Conservation (phyloP, 225 moss, liverwort and hornwort genomes). For the Polytrichum formosum region DNA sequence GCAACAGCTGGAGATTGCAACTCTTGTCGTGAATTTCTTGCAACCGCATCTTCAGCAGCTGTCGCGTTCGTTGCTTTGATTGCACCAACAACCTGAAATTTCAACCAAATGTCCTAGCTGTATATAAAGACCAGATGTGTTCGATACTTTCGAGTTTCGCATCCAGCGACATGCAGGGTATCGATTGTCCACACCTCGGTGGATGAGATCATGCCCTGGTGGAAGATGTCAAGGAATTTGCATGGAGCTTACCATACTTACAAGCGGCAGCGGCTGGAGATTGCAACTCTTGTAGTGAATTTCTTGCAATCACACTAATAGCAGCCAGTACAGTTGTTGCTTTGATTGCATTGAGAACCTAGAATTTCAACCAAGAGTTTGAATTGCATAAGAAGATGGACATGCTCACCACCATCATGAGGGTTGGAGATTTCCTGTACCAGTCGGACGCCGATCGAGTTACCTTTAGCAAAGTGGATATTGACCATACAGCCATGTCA, state of each 20-base stretch:
- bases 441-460: too few relatives aligned
- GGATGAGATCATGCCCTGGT: conserved; percentile 49
- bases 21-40: conserved; percentile 53
- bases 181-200: conserved; percentile 64
- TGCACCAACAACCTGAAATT: neutral
- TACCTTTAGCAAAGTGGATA: too few relatives aligned
- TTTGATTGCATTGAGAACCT: conserved; percentile 17
- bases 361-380: too few relatives aligned
- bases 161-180: conserved; percentile 50
- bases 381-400: too few relatives aligned
- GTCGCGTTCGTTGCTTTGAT: conserved; percentile 30
- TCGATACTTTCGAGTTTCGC: too few relatives aligned
- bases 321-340: conserved; percentile 25
- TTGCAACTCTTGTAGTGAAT: conserved; percentile 43
- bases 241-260: conserved; percentile 65
- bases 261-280: conserved; percentile 41
- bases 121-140: too few relatives aligned
- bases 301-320: conserved; percentile 41
- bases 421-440: too few relatives aligned
- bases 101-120: too few relatives aligned
- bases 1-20: conserved; percentile 42
- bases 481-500: too few relatives aligned
- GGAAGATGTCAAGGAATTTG: conserved; percentile 51
- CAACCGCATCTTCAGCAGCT: conserved; percentile 25
- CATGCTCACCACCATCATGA: too few relatives aligned